A percentile compares a stretch with the other conserved stretches of the same genome.
Evolutionary conservation across 345 rosid genomes (phyloP).

Genomic region (Heritiera littoralis): DNA sequence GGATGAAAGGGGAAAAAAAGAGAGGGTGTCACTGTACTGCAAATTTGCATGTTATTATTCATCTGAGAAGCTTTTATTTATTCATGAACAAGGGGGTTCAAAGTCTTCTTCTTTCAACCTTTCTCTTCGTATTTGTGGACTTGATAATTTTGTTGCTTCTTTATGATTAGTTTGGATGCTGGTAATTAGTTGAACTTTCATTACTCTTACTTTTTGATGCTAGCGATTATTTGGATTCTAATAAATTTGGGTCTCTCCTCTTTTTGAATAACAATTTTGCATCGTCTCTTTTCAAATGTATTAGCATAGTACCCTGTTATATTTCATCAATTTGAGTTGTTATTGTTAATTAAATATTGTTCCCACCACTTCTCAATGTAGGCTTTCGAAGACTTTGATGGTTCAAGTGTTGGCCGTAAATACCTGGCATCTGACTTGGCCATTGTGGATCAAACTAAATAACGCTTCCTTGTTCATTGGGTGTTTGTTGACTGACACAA

Average conservation of each 20-base stretch:
- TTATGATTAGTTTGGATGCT: neutral
- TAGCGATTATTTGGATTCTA: neutral
- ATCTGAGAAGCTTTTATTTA: too few species aligned
- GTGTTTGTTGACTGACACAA: neutral
- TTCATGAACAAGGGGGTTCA: too few species aligned
- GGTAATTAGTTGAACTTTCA: neutral
- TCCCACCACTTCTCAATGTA: constrained; percentile 15
- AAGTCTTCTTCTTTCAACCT: too few species aligned
- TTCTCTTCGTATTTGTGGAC: neutral
- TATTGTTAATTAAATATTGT: constrained; percentile 9
- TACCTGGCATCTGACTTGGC: neutral
- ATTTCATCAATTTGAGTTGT: neutral
- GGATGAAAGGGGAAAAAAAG: neutral
- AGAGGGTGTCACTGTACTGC: too few species aligned
- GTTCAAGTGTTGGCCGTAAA: constrained; percentile 11
- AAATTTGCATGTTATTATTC: too few species aligned
- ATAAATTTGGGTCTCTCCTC: neutral
- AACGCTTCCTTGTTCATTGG: neutral
- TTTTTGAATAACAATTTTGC: neutral
- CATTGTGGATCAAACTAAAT: neutral
- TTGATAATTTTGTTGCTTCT: neutral
- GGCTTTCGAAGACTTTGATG: constrained; percentile 15
- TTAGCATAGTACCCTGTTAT: neutral
- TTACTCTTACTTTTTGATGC: neutral
- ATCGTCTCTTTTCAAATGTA: neutral